Conservation (phyloP, 1,284 basidiomycete genomes). For the Pyrrhoderma noxium region DNA sequence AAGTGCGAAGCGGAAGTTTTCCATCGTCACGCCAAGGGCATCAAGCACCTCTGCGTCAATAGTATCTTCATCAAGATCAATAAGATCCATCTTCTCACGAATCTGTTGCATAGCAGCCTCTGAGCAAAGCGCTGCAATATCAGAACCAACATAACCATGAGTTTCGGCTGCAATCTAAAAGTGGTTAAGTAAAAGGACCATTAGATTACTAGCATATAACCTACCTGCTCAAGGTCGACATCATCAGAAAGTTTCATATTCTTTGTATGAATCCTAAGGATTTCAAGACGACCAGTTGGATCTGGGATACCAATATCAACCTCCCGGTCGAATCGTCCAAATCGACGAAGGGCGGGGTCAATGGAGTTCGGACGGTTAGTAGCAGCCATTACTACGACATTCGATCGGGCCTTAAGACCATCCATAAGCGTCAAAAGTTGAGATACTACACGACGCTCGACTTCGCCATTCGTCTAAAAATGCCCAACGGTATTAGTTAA, state of each 20-base stretch:
- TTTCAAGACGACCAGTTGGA: slow-evolving; percentile 96
- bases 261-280: slow-evolving; percentile 98
- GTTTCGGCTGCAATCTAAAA: slow-evolving; percentile 92
- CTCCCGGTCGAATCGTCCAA: slow-evolving; percentile 98
- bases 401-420: slow-evolving; percentile 95
- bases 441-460: slow-evolving; percentile 97
- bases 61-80: slow-evolving; percentile 89
- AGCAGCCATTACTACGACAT: slow-evolving; percentile 99
- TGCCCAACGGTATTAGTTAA: background rate
- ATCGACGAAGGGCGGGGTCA: slow-evolving; percentile 95
- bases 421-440: slow-evolving; percentile 99
- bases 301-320: slow-evolving; percentile 99
- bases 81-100: slow-evolving; percentile 96
- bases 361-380: slow-evolving; percentile 99
- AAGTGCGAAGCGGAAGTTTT: slow-evolving; percentile 96
- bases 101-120: slow-evolving; percentile 99
- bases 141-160: slow-evolving; percentile 98
- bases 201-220: slow-evolving; percentile 15
- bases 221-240: slow-evolving; percentile 91
- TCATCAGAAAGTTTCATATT: slow-evolving; percentile 99
- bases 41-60: slow-evolving; percentile 97
- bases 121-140: slow-evolving; percentile 92
- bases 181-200: slow-evolving; percentile 11
- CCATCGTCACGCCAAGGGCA: slow-evolving; percentile 94
- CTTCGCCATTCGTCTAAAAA: slow-evolving; percentile 90